Base-by-base conservation (phyloP, 768 basidiomycete genomes). In the Porpolomopsis calyptriformis region DNA sequence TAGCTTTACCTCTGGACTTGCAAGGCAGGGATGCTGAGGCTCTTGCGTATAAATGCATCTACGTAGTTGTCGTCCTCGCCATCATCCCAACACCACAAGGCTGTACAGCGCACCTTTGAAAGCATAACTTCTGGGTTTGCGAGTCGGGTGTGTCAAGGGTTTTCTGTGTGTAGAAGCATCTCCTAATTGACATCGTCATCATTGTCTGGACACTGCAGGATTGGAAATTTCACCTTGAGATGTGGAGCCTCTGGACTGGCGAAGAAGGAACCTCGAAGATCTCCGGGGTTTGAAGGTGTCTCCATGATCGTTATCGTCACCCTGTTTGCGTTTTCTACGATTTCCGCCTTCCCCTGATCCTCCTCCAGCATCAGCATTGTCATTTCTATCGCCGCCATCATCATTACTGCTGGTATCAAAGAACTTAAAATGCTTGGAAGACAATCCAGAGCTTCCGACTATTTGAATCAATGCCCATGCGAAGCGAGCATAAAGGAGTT, bases 401-500 rank as follows among this genome's bases (percentile, higher is more conserved):
- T 18, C 37, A 6, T n/a, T n/a, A 8, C 20, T 18, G 7, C 16
- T 9, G n/a, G 37, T 8, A 12, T 42, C 40, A 16, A 23, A n/a
- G 19, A 42, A 38, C 34, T 31, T 35, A 26, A 49, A 44, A 11
- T 24, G 19, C 14, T 45, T 37, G 23, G 26, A 10, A 16, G n/a
- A 12, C 25, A 42, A 23, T 18, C 31, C 11, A 10, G 29, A 40
- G 9, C 40, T 36, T 10, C 38, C 40, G 18, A 50, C 48, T 40
- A 47, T 45, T 24, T 45, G 51, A 4, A 43, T 44, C 34, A 53
- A 24, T n/a, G 50, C 52, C 52, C 49, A 53, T 27, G 52, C 52
- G 33, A 53, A 53, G 16, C 52, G 52, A 40, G 52, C 52, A 48
- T 48, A 53, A 29, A 53, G 43, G 16, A 35, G 20, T 50, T 47